Evolutionary conservation across 441 rosid genomes (phyloP), one percentile per base, ranked within the genome.

Genomic region (Populus tomentosa): DNA sequence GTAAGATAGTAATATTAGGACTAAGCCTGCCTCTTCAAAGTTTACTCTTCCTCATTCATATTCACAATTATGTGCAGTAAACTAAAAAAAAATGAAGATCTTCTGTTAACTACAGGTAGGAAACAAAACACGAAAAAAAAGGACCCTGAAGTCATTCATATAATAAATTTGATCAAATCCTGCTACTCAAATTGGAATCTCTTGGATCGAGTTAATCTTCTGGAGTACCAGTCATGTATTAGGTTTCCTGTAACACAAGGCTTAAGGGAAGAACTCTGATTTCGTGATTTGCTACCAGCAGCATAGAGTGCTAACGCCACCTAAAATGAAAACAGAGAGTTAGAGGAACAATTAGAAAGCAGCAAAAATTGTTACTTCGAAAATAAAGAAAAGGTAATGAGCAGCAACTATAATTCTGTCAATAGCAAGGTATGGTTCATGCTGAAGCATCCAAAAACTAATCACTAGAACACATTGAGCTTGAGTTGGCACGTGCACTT

Each of bases 241-340:
- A 89, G 79, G 85, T 89, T 91, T 86, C 97, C 93, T 13, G 88
- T 85, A 76, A 94, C 80, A 77, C 89, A 91, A 76, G 98, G 91
- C 89, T 89, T 95, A 23, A 87, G 82, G 73, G 97, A 95, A 79
- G 98, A 92, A 82, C 88, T 50, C 78, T 82, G 86, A 88, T 81
- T 78, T 61, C 74, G 50, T 24, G 97, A 91, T 79, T 79, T 89
- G 86, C 90, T 80, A 24, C 97, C 97, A 84, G 85, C 71, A 85
- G 82, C 87, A 85, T 85, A 89, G 70, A 92, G 86, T 23, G 80
- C 74, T 63, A 89, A 75, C 10, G 97, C 86, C 70, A 85, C 92
- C 98, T 92, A 82, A 77, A 79, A 73, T 72, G 56, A 71, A 81
- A 74, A 9, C 33, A 35, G 63, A 30, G 75, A 80, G 18, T 13